phyloP scores from a whole-genome alignment of 2,329 filamentous ascomycete genomes.

The Pseudopyricularia javanii region DNA sequence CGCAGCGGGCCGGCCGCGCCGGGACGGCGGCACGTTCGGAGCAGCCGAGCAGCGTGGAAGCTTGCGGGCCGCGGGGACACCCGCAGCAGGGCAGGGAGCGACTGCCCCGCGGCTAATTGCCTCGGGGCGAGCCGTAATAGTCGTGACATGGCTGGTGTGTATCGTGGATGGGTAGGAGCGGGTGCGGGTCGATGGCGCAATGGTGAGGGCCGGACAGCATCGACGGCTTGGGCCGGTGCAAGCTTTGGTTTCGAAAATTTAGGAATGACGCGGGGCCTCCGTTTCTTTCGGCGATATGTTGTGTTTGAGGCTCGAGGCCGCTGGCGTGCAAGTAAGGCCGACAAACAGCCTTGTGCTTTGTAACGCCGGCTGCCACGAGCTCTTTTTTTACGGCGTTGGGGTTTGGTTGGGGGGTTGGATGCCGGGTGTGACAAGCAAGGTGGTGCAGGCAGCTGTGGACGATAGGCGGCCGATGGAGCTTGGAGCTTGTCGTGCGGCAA shows the following conservation, averaged over 20 bases:
- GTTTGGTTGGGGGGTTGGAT: not conserved
- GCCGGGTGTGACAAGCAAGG: not conserved
- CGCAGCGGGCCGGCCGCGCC: not conserved
- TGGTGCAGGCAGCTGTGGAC: not conserved
- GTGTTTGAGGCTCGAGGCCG: not conserved
- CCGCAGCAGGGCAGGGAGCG: not conserved
- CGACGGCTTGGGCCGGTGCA: not conserved
- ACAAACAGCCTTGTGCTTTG: not conserved
- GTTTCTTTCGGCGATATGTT: not conserved
- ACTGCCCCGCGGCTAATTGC: not conserved
- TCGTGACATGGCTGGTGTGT: not conserved
- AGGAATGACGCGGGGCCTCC: not conserved
- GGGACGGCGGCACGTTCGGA: conserved; percentile 8
- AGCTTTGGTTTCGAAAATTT: not conserved
- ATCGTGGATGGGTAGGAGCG: not conserved
- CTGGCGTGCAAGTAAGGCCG: not conserved
- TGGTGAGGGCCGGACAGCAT: not conserved
- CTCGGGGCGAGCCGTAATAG: not conserved
- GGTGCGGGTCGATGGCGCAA: not conserved
- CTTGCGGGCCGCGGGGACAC: conserved; percentile 2
- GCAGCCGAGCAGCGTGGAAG: conserved; percentile 7
- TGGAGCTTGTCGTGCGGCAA: too few species aligned
- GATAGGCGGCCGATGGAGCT: too few species aligned
- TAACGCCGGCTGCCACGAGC: not conserved
- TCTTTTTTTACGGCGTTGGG: not conserved